These are phyloP conservation scores for Venturia carpophila DNA, from an alignment of 2,329 filamentous ascomycete species.

Conservation along the genomic window DNA sequence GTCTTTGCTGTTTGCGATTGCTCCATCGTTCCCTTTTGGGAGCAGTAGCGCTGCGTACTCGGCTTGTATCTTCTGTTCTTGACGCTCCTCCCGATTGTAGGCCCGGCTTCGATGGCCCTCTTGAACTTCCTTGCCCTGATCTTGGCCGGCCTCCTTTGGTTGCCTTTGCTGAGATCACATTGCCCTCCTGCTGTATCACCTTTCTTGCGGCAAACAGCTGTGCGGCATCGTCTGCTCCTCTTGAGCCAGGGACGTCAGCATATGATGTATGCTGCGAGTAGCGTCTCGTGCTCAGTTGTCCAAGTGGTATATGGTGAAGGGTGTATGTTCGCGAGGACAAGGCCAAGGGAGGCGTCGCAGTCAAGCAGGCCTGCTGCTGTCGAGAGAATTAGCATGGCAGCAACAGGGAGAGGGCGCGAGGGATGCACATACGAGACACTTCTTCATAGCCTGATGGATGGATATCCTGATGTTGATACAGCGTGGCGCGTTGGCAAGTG, in stretches of 20 bases:
- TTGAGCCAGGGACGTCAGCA: neutral
- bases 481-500: neutral
- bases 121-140: neutral
- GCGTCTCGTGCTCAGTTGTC: neutral
- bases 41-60: no score
- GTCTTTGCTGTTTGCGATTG: neutral
- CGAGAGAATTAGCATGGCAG: neutral
- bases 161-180: neutral
- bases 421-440: neutral
- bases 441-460: neutral
- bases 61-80: no score
- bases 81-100: no score
- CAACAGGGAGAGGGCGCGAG: neutral
- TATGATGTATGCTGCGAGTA: neutral
- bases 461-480: neutral
- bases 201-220: neutral
- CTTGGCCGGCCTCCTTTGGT: neutral
- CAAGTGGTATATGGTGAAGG: neutral
- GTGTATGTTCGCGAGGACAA: constrained; percentile 1
- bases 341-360: neutral
- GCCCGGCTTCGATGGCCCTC: neutral
- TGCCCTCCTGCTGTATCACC: neutral
- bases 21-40: neutral
- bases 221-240: neutral
- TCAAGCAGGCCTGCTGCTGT: constrained; percentile 11